These are phyloP conservation scores for Xylaria flabelliformis DNA, from an alignment of 495 filamentous ascomycete genomes.

Conservation along the genomic window DNA sequence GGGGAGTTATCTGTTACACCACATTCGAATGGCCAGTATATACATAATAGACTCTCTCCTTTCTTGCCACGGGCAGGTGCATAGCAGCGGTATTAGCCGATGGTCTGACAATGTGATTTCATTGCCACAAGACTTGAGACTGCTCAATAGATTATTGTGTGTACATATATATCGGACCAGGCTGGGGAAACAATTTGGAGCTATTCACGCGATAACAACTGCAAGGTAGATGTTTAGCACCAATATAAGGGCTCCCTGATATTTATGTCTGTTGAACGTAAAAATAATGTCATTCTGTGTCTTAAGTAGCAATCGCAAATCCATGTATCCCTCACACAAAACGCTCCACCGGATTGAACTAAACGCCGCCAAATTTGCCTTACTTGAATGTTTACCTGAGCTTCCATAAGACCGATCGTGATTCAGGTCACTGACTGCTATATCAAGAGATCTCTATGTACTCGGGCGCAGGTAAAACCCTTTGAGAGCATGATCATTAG, in stretches of 20 bases:
- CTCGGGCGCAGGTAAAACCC: not conserved
- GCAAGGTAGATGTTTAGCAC: not conserved
- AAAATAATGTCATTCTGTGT: not conserved
- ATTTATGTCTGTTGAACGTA: not conserved
- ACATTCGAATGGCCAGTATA: constrained; percentile 1
- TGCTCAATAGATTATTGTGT: not conserved
- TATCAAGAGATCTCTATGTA: not conserved
- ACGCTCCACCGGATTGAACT: not conserved
- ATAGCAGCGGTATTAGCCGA: not conserved
- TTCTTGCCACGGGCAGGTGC: not conserved
- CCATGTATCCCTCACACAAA: not conserved
- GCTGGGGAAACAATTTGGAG: not conserved
- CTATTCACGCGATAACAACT: not conserved
- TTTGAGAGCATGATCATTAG: not conserved
- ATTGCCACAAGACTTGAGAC: not conserved
- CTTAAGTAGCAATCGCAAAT: not conserved
- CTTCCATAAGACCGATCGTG: not conserved
- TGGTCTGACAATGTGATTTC: not conserved
- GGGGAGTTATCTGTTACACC: not conserved
- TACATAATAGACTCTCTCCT: not conserved
- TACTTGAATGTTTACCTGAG: not conserved
- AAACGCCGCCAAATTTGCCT: not conserved
- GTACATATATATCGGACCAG: not conserved
- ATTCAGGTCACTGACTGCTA: not conserved
- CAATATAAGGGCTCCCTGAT: not conserved